Evolutionary conservation across 2,329 filamentous ascomycete species (phyloP).

Genomic region (Epichloe gansuensis): DNA sequence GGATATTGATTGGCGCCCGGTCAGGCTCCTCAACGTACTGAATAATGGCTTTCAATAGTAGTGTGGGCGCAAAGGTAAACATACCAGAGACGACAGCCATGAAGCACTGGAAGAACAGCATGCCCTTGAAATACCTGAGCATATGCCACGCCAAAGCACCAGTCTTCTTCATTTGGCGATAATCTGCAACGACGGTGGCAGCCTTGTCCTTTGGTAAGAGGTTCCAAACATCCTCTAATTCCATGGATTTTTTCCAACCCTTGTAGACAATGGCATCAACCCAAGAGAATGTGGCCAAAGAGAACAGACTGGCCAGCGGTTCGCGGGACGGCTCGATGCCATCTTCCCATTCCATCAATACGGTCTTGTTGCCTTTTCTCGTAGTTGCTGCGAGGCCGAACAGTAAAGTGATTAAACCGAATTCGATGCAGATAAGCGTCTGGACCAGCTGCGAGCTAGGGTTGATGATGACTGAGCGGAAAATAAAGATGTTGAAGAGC

Average conservation of each 20-base stretch:
- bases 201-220: conserved; percentile 80
- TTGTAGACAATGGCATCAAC: conserved; percentile 79
- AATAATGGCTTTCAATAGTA: conserved; percentile 81
- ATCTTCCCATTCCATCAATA: conserved; percentile 79
- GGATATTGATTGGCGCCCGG: conserved; percentile 65
- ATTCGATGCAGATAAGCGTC: conserved; percentile 58
- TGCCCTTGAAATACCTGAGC: conserved; percentile 68
- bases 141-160: conserved; percentile 67
- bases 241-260: conserved; percentile 74
- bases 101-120: conserved; percentile 61
- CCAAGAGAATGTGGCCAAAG: conserved; percentile 80
- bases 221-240: conserved; percentile 85
- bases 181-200: conserved; percentile 63
- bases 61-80: conserved; percentile 81
- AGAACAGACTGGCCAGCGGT: conserved; percentile 77
- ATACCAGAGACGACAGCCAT: conserved; percentile 71
- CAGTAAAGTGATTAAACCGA: conserved; percentile 60
- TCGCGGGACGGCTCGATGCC: conserved; percentile 78
- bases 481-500: conserved; percentile 61
- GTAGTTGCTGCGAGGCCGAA: conserved; percentile 66
- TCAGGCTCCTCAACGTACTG: conserved; percentile 84
- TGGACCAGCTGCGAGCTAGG: conserved; percentile 50
- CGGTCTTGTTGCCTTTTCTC: conserved; percentile 81
- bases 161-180: conserved; percentile 75
- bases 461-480: conserved; percentile 77